Conservation (phyloP, 768 basidiomycete genomes). For the Phylloporus scabripes region DNA sequence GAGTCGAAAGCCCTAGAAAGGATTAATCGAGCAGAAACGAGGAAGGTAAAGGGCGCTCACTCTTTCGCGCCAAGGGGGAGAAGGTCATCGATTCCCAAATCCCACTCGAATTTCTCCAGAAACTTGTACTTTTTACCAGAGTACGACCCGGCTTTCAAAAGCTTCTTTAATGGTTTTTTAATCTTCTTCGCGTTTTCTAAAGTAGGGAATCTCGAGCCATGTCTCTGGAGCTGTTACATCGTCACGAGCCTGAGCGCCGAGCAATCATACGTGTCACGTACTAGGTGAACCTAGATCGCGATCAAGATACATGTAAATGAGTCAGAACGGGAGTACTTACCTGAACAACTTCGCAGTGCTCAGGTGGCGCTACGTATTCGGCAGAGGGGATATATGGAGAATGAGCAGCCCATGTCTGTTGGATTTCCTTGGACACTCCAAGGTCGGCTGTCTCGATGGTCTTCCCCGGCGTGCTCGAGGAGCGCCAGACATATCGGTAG, state of each 20-base stretch:
- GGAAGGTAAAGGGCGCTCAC: conserved; percentile 33
- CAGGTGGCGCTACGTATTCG: conserved; percentile 42
- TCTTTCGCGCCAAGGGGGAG: conserved; percentile 64
- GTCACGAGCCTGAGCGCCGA: conserved; percentile 3
- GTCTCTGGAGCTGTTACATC: conserved; percentile 59
- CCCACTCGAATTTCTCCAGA: conserved; percentile 51
- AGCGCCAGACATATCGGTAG: conserved; percentile 9
- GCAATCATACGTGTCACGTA: conserved; percentile 6
- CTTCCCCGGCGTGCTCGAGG: neutral
- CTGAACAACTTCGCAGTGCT: conserved; percentile 50
- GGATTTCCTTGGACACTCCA: conserved; percentile 19
- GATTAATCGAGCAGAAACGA: neutral
- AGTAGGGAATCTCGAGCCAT: conserved; percentile 78
- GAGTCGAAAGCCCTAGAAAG: conserved; percentile 41
- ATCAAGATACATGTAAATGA: neutral
- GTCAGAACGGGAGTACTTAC: conserved; percentile 28
- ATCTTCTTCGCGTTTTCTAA: conserved; percentile 40
- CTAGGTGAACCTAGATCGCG: conserved; percentile 24
- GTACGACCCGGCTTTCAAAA: conserved; percentile 44
- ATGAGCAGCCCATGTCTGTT: conserved; percentile 52
- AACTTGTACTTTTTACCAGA: conserved; percentile 49
- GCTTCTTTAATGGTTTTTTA: conserved; percentile 44
- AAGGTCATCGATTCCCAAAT: conserved; percentile 52
- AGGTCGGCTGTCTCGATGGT: neutral
- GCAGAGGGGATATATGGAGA: conserved; percentile 52